Evolutionary conservation across 257 asterid genomes (phyloP).

Genomic region (Nicotiana paniculata): DNA sequence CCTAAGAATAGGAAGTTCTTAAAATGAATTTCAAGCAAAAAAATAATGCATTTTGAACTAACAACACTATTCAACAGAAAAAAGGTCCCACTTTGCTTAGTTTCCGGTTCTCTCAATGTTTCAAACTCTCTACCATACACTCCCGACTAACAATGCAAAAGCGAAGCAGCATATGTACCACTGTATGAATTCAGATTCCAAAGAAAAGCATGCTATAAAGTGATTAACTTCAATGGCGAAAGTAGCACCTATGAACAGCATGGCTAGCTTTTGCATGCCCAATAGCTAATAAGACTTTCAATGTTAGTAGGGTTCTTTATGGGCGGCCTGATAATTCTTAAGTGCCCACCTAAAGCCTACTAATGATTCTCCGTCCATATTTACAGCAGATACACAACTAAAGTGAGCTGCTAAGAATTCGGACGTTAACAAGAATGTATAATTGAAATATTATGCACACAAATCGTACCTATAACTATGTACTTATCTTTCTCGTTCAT

Average conservation of each 20-base stretch:
- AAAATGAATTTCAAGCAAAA: background rate
- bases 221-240: background rate
- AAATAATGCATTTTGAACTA: background rate
- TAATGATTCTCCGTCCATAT: slow-evolving; percentile 54
- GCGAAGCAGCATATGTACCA: background rate
- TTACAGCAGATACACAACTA: slow-evolving; percentile 70
- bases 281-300: background rate
- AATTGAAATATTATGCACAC: background rate
- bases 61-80: too few relatives aligned
- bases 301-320: slow-evolving; percentile 57
- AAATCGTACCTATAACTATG: background rate
- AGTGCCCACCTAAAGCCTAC: slow-evolving; percentile 69
- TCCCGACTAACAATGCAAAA: background rate
- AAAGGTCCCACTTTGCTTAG: too few relatives aligned
- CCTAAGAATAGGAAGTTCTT: background rate
- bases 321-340: slow-evolving; percentile 36
- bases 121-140: too few relatives aligned
- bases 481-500: background rate
- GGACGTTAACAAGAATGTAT: slow-evolving; percentile 10
- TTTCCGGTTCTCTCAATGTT: too few relatives aligned
- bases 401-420: slow-evolving; percentile 78
- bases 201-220: background rate
- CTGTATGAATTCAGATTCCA: background rate
- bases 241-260: background rate
- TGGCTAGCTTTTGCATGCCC: background rate